Base-by-base conservation (phyloP, 2,329 filamentous ascomycete genomes). In the Hymenotorrendiella dingleyae region DNA sequence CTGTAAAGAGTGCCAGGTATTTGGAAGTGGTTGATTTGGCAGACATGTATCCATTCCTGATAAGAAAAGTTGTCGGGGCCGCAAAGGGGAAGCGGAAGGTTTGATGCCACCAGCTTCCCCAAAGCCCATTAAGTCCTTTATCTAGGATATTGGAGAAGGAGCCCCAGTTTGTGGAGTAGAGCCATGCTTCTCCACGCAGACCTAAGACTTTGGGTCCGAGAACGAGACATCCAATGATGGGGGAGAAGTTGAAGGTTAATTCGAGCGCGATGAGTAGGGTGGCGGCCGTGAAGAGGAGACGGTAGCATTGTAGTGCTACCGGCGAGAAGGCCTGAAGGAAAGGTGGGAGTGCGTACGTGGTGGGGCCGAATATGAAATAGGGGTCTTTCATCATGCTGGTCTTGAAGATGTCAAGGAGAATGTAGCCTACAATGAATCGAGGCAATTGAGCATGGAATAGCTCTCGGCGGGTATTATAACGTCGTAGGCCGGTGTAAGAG, bases 51-150 rank as follows among this genome's bases (percentile, higher is more conserved):
- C 70, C 19, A 52, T 62, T 19, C 49, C 61, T 52, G 7, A 63
- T 60, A 43, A 83, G 54, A 55, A 68, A 76, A 2, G 62, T 63
- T 0, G 73, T 67, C 0, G 83, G 82, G 4, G 79, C 73, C 28
- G 76, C 65, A 57, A 91, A 89, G 2, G 77, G 79, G 42, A 80
- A 74, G 1, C 89, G 83, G 66, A 95, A 94, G 3, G 83, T 82
- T 64, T 96, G 90, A 62, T 97, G 91, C 91, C 91, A 96, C 73
- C 80, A 91, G 17, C 70, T 72, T 33, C 85, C 82, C 91, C 91
- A 97, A 65, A 83, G 84, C 1, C 89, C 90, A 1, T 76, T 73
- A 2, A 96, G 69, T 0, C 91, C 90, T 45, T 78, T 70, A 48
- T 88, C 77, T 9, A 82, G 64, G 2, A 90, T 69, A 20, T 69